Base-by-base conservation (phyloP, 345 rosid genomes). In the Linum usitatissimum region DNA sequence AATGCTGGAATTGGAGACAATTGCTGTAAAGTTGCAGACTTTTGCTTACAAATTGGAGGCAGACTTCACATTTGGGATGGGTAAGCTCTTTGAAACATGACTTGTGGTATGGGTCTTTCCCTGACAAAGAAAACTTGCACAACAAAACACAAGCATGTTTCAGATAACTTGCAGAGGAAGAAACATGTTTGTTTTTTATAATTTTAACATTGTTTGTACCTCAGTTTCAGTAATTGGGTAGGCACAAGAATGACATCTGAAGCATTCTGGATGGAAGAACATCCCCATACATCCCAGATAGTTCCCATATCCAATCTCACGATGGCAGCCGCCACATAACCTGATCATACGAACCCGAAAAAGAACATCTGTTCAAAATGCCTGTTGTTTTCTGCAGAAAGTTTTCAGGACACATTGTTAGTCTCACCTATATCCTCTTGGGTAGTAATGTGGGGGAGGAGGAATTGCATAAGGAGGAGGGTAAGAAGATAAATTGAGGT, bases 51-150 rank as follows among this genome's bases (percentile, higher is more conserved):
- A 79, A 93, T 73, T 90, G 87, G 64, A 70, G 79, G 78, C 99
- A 90, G 69, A 93, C 96, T 79, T 93, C 96, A 63, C 97, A 93
- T 84, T 87, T 93, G 36, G 96, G 99, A 77, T 93, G 96, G 20
- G 84, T 83, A 65, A 86, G 55, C 78, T 87, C 94, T 73, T 82
- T 87, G 83, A 93, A 90, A 76, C 99, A 93, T 63, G 82, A 77
- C 79, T 86, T 86, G 81, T 93, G 97, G 66, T 90, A 90, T 2
- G 87, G 86, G 68, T 86, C 78, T 5, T 48, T 79, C 54, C 85
- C 99, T 78, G 83, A 81, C 64, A 81, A 72, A 57, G 97, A 86
- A 78, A 88, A 88, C 95, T 91, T 78, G 77, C 69, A 73, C 69
- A 81, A 80, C 63, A 74, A 75, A 71, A 71, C 66, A 76, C 71